These are phyloP conservation scores for Verticillium longisporum DNA, from an alignment of 2,329 filamentous ascomycete species.

Conservation along the genomic window DNA sequence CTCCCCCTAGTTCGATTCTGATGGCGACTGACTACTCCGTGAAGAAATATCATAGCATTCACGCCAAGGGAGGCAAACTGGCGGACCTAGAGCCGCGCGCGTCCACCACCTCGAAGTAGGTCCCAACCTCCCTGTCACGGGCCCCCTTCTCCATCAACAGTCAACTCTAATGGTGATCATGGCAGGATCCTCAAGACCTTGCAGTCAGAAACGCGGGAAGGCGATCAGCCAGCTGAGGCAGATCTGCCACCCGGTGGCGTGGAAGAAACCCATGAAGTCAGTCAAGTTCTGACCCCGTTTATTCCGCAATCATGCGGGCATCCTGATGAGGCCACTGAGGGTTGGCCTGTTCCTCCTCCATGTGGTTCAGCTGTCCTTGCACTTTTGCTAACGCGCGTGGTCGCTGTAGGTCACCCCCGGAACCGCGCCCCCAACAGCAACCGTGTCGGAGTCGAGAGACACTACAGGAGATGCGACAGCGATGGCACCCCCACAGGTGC, in stretches of 20 bases:
- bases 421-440: neutral
- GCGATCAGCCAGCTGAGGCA: conserved; percentile 9
- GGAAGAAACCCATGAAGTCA: neutral
- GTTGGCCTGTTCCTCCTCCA: neutral
- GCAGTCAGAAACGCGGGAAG: conserved; percentile 21
- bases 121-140: neutral
- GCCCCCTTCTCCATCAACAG: neutral
- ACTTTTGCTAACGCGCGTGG: neutral
- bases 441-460: neutral
- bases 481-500: conserved; percentile 26
- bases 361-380: neutral
- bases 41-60: conserved; percentile 80
- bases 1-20: neutral
- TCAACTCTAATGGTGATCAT: neutral
- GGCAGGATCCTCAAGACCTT: neutral
- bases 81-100: conserved; percentile 45
- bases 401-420: neutral
- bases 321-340: neutral
- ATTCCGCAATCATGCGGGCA: neutral
- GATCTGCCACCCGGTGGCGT: neutral
- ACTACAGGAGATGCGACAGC: neutral
- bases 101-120: neutral
- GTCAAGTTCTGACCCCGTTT: neutral
- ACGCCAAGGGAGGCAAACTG: conserved; percentile 64
- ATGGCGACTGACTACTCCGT: conserved; percentile 7